phyloP scores from a whole-genome alignment of 83 land plant species.

The Thuja plicata region DNA sequence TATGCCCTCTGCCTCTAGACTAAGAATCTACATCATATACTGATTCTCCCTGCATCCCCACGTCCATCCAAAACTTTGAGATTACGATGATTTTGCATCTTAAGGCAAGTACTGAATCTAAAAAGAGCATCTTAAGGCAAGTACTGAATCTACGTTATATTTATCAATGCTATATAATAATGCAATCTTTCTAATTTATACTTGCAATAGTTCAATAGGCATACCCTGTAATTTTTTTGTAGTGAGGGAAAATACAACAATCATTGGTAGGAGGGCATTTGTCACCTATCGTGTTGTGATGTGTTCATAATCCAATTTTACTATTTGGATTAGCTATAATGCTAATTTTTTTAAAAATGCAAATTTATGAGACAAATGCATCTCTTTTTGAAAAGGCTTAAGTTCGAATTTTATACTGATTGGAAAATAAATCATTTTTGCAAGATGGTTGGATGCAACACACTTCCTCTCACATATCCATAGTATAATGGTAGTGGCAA shows the following conservation, averaged over 20 bases:
- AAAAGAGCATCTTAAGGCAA: too few relatives aligned
- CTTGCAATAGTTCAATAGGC: neutral
- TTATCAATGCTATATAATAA: neutral
- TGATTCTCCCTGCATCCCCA: too few relatives aligned
- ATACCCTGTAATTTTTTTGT: neutral
- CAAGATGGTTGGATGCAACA: neutral
- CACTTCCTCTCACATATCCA: neutral
- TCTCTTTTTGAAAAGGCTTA: neutral
- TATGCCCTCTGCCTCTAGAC: too few relatives aligned
- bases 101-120: neutral
- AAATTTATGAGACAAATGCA: neutral
- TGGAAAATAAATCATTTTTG: neutral
- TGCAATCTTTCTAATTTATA: neutral
- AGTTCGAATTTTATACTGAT: neutral
- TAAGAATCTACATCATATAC: too few relatives aligned
- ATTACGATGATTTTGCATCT: constrained; percentile 47
- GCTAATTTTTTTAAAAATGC: too few relatives aligned
- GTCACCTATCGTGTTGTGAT: neutral
- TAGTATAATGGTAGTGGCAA: too few relatives aligned
- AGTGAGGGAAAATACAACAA: neutral
- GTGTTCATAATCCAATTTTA: neutral
- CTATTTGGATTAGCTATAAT: too few relatives aligned
- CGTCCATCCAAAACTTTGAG: constrained; percentile 58
- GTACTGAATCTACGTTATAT: too few relatives aligned
- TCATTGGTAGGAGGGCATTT: too few relatives aligned